These are phyloP conservation scores for Domatiomyces globalis DNA, from an alignment of 2,329 filamentous ascomycete species.

Conservation along the genomic window DNA sequence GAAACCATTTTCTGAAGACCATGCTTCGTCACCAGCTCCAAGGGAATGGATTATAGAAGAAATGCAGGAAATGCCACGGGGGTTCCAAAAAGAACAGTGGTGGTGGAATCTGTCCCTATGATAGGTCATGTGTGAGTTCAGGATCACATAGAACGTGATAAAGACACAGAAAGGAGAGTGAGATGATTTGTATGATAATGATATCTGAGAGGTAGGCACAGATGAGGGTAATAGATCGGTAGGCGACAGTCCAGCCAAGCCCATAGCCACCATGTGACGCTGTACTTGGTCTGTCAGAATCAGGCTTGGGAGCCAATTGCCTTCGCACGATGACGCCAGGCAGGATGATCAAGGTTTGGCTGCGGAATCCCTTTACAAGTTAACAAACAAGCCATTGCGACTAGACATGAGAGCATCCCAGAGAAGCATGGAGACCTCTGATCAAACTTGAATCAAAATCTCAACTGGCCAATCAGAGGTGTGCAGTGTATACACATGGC, in stretches of 20 bases:
- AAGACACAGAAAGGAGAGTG: background rate
- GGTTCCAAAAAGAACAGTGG: too few relatives aligned
- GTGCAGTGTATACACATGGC: background rate
- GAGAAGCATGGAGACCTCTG: background rate
- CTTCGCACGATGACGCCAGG: background rate
- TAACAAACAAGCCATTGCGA: background rate
- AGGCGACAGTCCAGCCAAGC: too few relatives aligned
- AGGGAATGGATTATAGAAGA: background rate
- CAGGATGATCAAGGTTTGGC: background rate
- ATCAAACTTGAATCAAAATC: background rate
- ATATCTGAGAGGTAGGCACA: background rate
- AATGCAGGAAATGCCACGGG: background rate
- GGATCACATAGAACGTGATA: background rate
- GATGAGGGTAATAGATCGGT: background rate
- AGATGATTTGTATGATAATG: background rate
- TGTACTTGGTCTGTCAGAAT: background rate
- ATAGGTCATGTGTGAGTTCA: background rate
- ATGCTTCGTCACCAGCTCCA: slow-evolving; percentile 2
- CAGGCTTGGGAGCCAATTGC: background rate
- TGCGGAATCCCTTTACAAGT: background rate
- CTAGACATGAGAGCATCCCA: background rate
- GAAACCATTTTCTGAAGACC: slow-evolving; percentile 11
- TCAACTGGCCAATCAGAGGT: background rate
- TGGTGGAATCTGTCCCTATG: background rate
- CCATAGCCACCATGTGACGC: background rate